Evolutionary conservation across 192 early-diverging fungal species (phyloP), one percentile per base, ranked within the genome.

Genomic region (Coemansia sp.): DNA sequence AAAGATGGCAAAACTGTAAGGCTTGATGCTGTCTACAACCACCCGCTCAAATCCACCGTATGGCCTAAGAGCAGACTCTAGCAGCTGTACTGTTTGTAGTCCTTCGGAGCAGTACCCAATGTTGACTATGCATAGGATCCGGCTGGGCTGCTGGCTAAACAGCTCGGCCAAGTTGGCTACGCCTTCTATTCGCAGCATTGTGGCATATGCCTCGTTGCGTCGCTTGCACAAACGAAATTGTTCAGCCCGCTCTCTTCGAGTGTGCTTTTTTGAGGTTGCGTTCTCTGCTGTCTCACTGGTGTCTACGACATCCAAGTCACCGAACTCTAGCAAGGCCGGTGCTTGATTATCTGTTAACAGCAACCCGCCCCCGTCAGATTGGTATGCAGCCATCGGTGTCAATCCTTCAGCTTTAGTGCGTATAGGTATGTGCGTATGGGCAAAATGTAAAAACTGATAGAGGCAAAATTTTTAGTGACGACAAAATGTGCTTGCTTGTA

Each of bases 1-100:
- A 59, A 79, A 85, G 2, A 71, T 14, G 7, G 65, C 76, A 67
- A 76, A 85, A 10, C 71, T 76, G 65, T 83, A 86, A 9, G 85
- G 83, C 55, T 67, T 76, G 33, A 69, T 76, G 21, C 63, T 61
- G 5, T 69, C 36, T 61, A 79, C 71, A n/a, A 82, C 73, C 0
- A 76, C 63, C 10, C 67, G 67, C 40, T 57, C 67, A 46, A 78
- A 85, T 2, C 79, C 79, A 0, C n/a, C 39, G 40, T 42, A 73
- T 16, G 16, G 31, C 1, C 45, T 28, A 42, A 82, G 74, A 0
- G 60, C 64, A 6, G 36, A 36, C 58, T 85, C 75, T 21, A 85
- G 61, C 26, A 70, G 69, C 23, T 71, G 69, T 14, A 23, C 46
- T 4, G 74, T 65, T 2, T 66, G 69, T 28, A 75, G 62, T 42